Percentiles rank a stretch among this genome's conserved stretches.
These are phyloP conservation scores for Fusarium agapanthi DNA, from an alignment of 2,329 filamentous ascomycete genomes.

Conservation along the genomic window DNA sequence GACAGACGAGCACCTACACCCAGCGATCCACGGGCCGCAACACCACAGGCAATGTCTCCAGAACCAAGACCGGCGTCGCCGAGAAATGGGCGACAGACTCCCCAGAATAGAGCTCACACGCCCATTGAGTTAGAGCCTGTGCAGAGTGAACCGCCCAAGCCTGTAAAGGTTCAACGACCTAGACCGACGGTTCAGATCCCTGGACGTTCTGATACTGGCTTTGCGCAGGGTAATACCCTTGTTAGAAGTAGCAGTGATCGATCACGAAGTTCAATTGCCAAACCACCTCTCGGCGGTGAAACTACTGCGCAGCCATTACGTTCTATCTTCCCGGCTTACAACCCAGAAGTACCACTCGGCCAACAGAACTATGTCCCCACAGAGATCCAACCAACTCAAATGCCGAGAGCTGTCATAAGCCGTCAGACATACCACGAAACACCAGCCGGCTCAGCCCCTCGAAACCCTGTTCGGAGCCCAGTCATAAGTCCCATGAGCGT, in stretches of 20 bases:
- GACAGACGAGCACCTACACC: slow-evolving; percentile 41
- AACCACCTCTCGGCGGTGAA: slow-evolving; percentile 56
- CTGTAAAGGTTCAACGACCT: slow-evolving; percentile 49
- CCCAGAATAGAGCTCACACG: slow-evolving; percentile 46
- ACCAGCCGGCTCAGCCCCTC: background rate
- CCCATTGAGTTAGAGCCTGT: slow-evolving; percentile 48
- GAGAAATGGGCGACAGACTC: slow-evolving; percentile 45
- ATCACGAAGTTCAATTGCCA: slow-evolving; percentile 66
- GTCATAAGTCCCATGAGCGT: slow-evolving; percentile 35
- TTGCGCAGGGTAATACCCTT: slow-evolving; percentile 52
- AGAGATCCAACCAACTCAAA: slow-evolving; percentile 68
- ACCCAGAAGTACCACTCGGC: slow-evolving; percentile 71
- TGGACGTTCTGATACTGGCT: slow-evolving; percentile 56
- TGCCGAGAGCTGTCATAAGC: slow-evolving; percentile 72
- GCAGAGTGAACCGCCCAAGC: slow-evolving; percentile 33
- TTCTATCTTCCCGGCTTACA: slow-evolving; percentile 81
- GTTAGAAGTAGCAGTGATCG: slow-evolving; percentile 59
- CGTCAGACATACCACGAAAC: slow-evolving; percentile 64
- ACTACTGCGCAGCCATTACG: slow-evolving; percentile 55
- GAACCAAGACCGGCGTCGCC: slow-evolving; percentile 37
- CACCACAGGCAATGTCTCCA: slow-evolving; percentile 34
- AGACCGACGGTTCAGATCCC: slow-evolving; percentile 54
- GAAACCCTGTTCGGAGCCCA: slow-evolving; percentile 35
- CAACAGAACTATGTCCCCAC: slow-evolving; percentile 77
- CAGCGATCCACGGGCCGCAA: slow-evolving; percentile 42